Evolutionary conservation across 805 yeast species (phyloP).

Genomic region (Kluyveromyces wickerhamii): DNA sequence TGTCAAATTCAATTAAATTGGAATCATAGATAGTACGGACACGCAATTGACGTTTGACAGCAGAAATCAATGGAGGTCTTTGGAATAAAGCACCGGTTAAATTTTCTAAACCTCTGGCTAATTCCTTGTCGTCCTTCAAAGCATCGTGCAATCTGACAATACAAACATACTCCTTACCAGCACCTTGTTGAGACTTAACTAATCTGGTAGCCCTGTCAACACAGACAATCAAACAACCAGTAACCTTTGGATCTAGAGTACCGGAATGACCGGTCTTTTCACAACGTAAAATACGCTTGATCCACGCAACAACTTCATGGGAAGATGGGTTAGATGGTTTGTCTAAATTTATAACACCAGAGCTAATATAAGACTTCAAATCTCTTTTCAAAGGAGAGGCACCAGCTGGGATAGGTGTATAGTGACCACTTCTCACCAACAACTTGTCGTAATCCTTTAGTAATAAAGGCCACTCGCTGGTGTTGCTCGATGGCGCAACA

Average conservation of each 20-base stretch:
- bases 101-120: constrained; percentile 82
- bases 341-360: constrained; percentile 96
- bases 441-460: constrained; percentile 91
- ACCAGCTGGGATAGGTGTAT: constrained; percentile 96
- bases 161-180: constrained; percentile 99
- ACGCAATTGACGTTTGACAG: constrained; percentile 97
- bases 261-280: constrained; percentile 99
- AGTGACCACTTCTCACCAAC: constrained; percentile 91
- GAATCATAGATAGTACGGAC: constrained; percentile 97
- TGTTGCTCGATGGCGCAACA: constrained; percentile 69
- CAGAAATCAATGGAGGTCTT: constrained; percentile 98
- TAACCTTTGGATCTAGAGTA: constrained; percentile 96
- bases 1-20: constrained; percentile 90
- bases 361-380: constrained; percentile 76
- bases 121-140: constrained; percentile 79
- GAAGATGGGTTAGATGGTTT: constrained; percentile 98
- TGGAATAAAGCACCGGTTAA: constrained; percentile 98
- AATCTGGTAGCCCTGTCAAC: constrained; percentile 96
- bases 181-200: constrained; percentile 98
- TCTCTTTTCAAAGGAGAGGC: constrained; percentile 93
- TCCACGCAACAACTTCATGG: constrained; percentile 99
- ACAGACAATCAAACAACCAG: constrained; percentile 98
- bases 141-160: constrained; percentile 93
- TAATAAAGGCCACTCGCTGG: constrained; percentile 92
- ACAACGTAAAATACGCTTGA: constrained; percentile 87